Conservation (phyloP, 192 early-diverging fungal species). For the Podochytrium sp. region DNA sequence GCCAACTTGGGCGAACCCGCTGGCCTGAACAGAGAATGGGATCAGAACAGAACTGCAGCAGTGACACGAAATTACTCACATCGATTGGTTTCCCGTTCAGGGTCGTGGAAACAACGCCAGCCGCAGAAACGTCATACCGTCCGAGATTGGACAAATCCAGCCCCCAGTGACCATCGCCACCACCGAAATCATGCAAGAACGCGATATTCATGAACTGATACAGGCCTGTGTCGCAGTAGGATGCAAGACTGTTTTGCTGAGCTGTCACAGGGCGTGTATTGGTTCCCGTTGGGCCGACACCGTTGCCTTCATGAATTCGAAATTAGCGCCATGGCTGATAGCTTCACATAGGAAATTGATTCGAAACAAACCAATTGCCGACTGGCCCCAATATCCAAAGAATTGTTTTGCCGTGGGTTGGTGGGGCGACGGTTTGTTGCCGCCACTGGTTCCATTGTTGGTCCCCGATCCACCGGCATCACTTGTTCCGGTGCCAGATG, state of each 20-base stretch:
- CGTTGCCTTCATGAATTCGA: constrained; percentile 8
- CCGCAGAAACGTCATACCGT: not conserved
- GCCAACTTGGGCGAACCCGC: constrained; percentile 8
- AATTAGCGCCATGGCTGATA: not conserved
- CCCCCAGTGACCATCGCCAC: constrained; percentile 19
- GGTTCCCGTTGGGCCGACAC: constrained; percentile 1
- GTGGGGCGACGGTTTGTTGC: not conserved
- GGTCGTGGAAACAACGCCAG: not conserved
- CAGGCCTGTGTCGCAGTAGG: constrained; percentile 19
- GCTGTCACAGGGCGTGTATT: not conserved
- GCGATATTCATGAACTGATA: constrained; percentile 26
- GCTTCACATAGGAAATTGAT: not conserved
- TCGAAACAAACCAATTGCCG: not conserved
- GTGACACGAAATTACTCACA: not conserved
- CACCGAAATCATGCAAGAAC: constrained; percentile 17
- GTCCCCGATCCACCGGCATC: not conserved
- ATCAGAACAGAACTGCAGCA: not conserved
- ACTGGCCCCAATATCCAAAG: constrained; percentile 17
- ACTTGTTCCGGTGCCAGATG: not conserved
- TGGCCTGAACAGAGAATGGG: not conserved
- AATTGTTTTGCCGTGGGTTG: not conserved
- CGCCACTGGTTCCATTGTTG: not conserved
- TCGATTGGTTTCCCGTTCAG: not conserved
- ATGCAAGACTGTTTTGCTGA: not conserved
- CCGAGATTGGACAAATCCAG: constrained; percentile 9